phyloP scores from a whole-genome alignment of 345 rosid species.

The Gossypium mustelinum region DNA sequence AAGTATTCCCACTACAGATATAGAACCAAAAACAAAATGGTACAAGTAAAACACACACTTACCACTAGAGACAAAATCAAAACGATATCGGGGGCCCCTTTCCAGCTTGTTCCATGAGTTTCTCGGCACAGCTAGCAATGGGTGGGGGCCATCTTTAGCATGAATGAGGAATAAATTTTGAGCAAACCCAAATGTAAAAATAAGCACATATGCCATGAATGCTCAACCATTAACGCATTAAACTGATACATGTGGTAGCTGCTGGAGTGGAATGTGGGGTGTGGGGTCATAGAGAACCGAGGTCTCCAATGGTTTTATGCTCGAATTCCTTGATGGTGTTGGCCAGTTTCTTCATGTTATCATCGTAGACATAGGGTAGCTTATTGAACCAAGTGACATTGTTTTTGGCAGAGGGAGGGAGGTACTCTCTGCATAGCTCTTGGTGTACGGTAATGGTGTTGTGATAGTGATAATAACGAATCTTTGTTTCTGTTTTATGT shows the following conservation, averaged over 20 bases:
- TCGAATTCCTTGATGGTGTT: slow-evolving; percentile 58
- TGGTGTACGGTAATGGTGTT: slow-evolving; percentile 52
- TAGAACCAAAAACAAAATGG: slow-evolving; percentile 13
- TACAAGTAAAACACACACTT: slow-evolving; percentile 11
- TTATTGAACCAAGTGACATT: slow-evolving; percentile 47
- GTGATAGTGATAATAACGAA: slow-evolving; percentile 81
- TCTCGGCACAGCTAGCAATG: slow-evolving; percentile 1
- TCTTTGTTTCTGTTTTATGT: slow-evolving; percentile 74
- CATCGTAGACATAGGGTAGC: slow-evolving; percentile 66
- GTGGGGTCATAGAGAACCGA: background rate
- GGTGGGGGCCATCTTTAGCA: background rate
- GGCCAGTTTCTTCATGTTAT: slow-evolving; percentile 63
- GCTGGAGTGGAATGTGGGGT: background rate
- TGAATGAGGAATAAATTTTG: slow-evolving; percentile 23
- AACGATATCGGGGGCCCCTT: slow-evolving; percentile 11
- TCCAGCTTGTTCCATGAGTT: slow-evolving; percentile 2
- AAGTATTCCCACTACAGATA: slow-evolving; percentile 1
- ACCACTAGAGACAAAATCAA: slow-evolving; percentile 23
- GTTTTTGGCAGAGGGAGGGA: slow-evolving; percentile 49
- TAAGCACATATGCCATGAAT: background rate
- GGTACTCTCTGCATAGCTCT: slow-evolving; percentile 59
- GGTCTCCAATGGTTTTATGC: slow-evolving; percentile 38
- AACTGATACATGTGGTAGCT: background rate
- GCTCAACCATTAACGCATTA: slow-evolving; percentile 9
- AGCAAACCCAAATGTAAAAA: slow-evolving; percentile 20